Evolutionary conservation across 352 stramenopile species (phyloP), one percentile per base, ranked within the genome.

Genomic region (Blastocystis sp.): DNA sequence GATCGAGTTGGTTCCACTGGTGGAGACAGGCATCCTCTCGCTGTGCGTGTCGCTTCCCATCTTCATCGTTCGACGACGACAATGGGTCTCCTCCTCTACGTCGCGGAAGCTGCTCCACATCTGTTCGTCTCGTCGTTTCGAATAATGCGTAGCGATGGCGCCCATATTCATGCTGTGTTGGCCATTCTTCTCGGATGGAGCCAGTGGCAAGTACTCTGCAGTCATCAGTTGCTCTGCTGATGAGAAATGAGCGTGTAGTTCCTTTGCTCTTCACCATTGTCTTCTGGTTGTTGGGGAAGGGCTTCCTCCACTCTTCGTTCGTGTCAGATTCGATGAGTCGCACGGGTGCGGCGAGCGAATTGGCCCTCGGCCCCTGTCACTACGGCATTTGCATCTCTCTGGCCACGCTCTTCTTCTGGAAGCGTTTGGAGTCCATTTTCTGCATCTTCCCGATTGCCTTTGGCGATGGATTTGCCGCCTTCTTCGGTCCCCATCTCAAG

Each of bases 41-140:
- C 1, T 85, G 45, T 85, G 74, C 41, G 51, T 85, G 2, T 66
- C 16, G 4, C 3, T 85, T 1, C 74, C 74, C 3, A 85, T 85
- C 59, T 67, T 85, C 50, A 31, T 21, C 19, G 60, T 85, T 50
- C 55, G 74, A 50, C 65, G 70, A 35, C 29, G 26, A 12, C 12
- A 69, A 51, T 85, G 51, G 59, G 74, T 85, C 12, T 85, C 74
- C 1, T 85, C 79, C 24, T 35, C 61, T 9, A 89, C 67, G 35
- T 89, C 79, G 21, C 26, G 79, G 31, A 89, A 89, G n/a, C 16
- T 89, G 10, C 39, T 80, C 26, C 79, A 89, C 45, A 89, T 89
- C n/a, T 79, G 79, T 89, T 65, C 16, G 6, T 79, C 26, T 21
- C 24, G 12, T 29, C 35, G 50, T 62, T 4, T 61, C 21, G 10